phyloP scores from a whole-genome alignment of 495 filamentous ascomycete genomes.

The Trichoderma gamsii region DNA sequence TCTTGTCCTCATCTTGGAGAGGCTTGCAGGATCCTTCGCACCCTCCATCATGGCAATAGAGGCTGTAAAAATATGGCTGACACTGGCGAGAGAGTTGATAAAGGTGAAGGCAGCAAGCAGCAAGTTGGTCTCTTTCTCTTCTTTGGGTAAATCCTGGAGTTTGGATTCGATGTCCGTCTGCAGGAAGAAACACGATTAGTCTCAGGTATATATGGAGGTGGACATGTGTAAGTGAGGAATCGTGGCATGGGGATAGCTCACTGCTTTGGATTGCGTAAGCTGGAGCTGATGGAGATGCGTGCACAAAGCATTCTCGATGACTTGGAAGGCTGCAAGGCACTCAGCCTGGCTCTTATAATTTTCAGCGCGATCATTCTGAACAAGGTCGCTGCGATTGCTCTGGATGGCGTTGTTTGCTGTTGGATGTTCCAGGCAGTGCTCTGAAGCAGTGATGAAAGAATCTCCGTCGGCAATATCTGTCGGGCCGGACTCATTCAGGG shows the following conservation, averaged over 20 bases:
- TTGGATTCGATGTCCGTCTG: not conserved
- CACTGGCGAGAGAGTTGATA: not conserved
- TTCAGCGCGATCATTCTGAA: not conserved
- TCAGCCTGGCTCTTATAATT: not conserved
- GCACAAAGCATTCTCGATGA: not conserved
- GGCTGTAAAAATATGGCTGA: not conserved
- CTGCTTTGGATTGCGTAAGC: not conserved
- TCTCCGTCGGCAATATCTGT: not conserved
- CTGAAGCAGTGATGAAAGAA: not conserved
- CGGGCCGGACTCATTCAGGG: not conserved
- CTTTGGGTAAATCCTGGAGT: not conserved
- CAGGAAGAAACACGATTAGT: not conserved
- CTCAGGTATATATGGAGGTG: not conserved
- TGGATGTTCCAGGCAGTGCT: too few relatives aligned
- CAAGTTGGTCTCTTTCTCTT: not conserved
- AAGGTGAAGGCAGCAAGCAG: not conserved
- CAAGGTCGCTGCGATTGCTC: not conserved
- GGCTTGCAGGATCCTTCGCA: not conserved
- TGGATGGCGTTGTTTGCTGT: too few relatives aligned
- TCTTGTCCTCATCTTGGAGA: not conserved
- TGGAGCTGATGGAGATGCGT: not conserved
- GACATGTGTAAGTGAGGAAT: not conserved
- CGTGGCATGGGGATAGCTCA: not conserved
- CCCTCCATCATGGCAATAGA: not conserved
- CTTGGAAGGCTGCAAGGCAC: not conserved